A percentile compares a stretch with the other conserved stretches of the same genome.
Conservation (phyloP, 139 green algal genomes). For the Chlamydomonas sp. region DNA sequence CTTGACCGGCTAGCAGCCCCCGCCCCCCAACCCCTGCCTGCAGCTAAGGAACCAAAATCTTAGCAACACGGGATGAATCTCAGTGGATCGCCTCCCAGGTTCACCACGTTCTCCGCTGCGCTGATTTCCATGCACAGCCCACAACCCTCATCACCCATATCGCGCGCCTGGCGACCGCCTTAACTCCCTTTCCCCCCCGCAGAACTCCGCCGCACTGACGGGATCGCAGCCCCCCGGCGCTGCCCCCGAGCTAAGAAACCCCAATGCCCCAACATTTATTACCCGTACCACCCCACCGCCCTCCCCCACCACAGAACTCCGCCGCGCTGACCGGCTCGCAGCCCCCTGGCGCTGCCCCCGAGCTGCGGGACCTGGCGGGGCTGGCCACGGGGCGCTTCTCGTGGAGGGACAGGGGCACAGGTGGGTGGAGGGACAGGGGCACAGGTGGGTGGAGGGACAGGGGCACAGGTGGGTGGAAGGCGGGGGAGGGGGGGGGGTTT, state of each 20-base stretch:
- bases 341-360: background rate
- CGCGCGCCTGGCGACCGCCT: background rate
- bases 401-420: slow-evolving; percentile 63
- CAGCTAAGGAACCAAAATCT: no score
- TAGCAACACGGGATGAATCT: no score
- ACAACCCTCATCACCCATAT: background rate
- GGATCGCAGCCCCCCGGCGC: no score
- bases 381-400: slow-evolving; percentile 59
- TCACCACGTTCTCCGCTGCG: no score
- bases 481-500: background rate
- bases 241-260: no score
- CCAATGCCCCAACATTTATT: background rate
- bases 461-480: no score
- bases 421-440: no score
- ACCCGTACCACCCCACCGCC: background rate
- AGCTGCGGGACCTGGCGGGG: slow-evolving; percentile 31
- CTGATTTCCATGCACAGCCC: no score
- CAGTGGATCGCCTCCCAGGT: no score
- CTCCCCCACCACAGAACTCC: background rate
- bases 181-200: background rate
- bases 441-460: background rate
- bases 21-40: no score
- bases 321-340: slow-evolving; percentile 8
- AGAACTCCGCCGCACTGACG: background rate
- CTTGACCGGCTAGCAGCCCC: no score